Conservation (phyloP, 202 grass and related monocot species). For the Tripidium arundinaceum region DNA sequence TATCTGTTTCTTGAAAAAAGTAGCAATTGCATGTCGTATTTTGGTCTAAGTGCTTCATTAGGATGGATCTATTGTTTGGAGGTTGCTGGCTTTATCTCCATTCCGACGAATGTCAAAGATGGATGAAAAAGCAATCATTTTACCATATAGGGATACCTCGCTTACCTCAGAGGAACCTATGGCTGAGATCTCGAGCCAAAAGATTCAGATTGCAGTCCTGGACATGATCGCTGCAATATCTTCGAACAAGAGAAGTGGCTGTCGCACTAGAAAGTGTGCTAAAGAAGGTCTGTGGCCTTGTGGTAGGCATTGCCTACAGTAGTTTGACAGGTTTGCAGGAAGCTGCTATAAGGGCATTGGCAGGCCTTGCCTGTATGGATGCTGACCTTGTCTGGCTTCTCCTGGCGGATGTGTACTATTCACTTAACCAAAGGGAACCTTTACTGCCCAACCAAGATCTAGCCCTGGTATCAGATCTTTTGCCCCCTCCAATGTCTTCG, state of each 20-base stretch:
- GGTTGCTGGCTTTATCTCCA: constrained; percentile 60
- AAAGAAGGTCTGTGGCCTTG: constrained; percentile 75
- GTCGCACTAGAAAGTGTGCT: constrained; percentile 67
- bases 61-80: constrained; percentile 76
- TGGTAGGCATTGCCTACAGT: constrained; percentile 82
- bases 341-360: constrained; percentile 64
- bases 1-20: not conserved
- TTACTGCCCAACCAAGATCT: constrained; percentile 40
- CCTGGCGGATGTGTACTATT: constrained; percentile 81
- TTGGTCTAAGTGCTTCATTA: not conserved
- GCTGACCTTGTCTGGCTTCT: constrained; percentile 92
- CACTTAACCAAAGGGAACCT: constrained; percentile 57
- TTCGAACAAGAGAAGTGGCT: constrained; percentile 53
- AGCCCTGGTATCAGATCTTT: constrained; percentile 52
- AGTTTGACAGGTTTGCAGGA: constrained; percentile 56
- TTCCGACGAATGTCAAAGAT: constrained; percentile 48
- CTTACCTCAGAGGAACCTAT: constrained; percentile 61
- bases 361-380: constrained; percentile 68
- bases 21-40: not conserved
- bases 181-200: constrained; percentile 87
- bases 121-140: constrained; percentile 67
- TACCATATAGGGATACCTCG: constrained; percentile 70
- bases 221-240: constrained; percentile 75
- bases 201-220: constrained; percentile 78
- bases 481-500: constrained; percentile 54